These are phyloP conservation scores for Aspergillus ruber DNA, from an alignment of 2,329 filamentous ascomycete genomes.

Conservation along the genomic window DNA sequence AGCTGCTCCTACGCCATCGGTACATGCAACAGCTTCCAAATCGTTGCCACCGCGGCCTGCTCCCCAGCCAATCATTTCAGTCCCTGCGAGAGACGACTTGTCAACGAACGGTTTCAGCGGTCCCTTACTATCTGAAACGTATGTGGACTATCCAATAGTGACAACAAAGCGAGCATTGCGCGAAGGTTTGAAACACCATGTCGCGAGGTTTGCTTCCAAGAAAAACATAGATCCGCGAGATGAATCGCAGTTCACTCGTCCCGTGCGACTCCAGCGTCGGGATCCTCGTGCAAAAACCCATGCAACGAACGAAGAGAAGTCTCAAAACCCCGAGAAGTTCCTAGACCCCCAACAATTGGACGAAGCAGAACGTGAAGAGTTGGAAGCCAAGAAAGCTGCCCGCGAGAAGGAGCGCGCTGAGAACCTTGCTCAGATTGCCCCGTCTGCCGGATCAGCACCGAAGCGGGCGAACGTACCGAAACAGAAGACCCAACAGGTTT, in stretches of 20 bases:
- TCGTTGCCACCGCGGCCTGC: constrained; percentile 17
- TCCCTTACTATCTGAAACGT: constrained; percentile 33
- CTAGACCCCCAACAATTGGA: constrained; percentile 49
- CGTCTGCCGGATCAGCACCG: constrained; percentile 62
- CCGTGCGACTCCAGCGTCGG: constrained; percentile 80
- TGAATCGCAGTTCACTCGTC: constrained; percentile 75
- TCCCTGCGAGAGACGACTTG: constrained; percentile 22
- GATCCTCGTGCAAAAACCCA: constrained; percentile 62
- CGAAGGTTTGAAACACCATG: constrained; percentile 75
- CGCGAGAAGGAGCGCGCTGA: constrained; percentile 78
- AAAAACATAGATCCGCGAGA: constrained; percentile 62
- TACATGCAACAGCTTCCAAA: constrained; percentile 19
- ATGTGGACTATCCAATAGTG: constrained; percentile 61
- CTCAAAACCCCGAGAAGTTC: constrained; percentile 32
- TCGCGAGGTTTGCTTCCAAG: constrained; percentile 71
- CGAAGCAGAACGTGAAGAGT: constrained; percentile 57
- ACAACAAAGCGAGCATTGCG: constrained; percentile 76
- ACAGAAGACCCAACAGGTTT: constrained; percentile 82
- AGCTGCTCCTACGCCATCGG: constrained; percentile 12
- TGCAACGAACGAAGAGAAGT: constrained; percentile 49
- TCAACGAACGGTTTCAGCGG: constrained; percentile 39
- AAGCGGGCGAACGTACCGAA: constrained; percentile 60
- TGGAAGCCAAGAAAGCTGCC: constrained; percentile 60
- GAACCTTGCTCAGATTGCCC: constrained; percentile 88
- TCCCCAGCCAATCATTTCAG: constrained; percentile 14